Conservation (phyloP, 306 rosid genomes). For the Albizia julibrissin region DNA sequence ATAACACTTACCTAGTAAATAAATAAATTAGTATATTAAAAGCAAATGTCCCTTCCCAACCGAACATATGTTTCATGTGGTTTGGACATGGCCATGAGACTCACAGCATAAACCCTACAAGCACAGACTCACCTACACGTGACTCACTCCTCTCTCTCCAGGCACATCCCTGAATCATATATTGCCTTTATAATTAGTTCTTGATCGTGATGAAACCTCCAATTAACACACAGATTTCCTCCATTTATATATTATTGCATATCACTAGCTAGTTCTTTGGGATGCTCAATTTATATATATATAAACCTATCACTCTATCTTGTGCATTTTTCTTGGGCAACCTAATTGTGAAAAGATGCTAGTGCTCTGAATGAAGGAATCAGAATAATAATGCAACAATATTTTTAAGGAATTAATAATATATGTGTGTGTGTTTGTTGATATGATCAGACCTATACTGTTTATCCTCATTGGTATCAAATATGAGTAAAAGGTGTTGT, state of each 20-base stretch:
- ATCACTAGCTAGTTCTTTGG: conserved; percentile 8
- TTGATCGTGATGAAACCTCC: conserved; percentile 8
- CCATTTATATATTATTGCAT: background rate
- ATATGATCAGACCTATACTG: background rate
- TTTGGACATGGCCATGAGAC: conserved; percentile 40
- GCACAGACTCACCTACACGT: conserved; percentile 38
- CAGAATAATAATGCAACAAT: background rate
- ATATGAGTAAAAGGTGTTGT: background rate
- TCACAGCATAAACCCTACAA: conserved; percentile 34
- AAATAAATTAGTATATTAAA: conserved; percentile 21
- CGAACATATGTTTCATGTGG: conserved; percentile 47
- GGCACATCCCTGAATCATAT: conserved; percentile 19
- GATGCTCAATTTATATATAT: background rate
- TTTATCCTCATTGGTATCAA: background rate
- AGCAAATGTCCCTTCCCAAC: conserved; percentile 52
- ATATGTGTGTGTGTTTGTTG: background rate
- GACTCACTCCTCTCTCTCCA: conserved; percentile 32
- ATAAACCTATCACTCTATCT: too few species aligned
- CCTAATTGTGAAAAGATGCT: background rate
- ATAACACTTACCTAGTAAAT: background rate
- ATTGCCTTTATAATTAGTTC: background rate
- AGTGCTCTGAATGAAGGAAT: background rate
- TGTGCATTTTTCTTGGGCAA: background rate
- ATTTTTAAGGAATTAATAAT: background rate
- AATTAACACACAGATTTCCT: conserved; percentile 8